Base-by-base conservation (phyloP, 2,329 filamentous ascomycete genomes). In the Trichoderma breve region DNA sequence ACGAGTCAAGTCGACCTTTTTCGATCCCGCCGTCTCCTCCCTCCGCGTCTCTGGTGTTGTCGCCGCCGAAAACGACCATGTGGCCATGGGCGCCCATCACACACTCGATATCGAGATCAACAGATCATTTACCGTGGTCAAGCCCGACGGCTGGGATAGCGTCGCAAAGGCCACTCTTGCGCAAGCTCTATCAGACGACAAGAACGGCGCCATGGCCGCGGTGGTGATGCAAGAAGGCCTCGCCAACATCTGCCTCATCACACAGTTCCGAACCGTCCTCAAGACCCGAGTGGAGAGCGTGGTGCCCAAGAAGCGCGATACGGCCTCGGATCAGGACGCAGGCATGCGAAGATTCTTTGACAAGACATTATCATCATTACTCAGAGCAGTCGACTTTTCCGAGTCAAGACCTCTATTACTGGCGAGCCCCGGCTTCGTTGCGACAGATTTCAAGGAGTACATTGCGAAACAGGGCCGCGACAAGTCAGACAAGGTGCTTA, bases 171-270 rank as follows among this genome's bases (percentile, higher is more conserved):
- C 93, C 72, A 91, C 93, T 60, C 87, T 99, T 12, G 86, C 88
- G 71, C 93, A 97, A 80, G 92, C 94, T 1, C 87, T 95, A 15
- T 91, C 93, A 76, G 90, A 93, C 76, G 91, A 93, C 75, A 91
- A 91, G 77, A 90, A 92, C 73, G 94, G 94, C 1, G 92, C 95
- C 73, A 87, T 97, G 21, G 93, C 94, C 70, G 95, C 96, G 0
- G 91, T 98, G 1, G 93, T 98, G 28, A 95, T 99, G 92, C 93
- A 97, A 77, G 95, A 98, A 77, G 92, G 93, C 18, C 81, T 93
- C 18, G 92, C 93, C 71, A 94, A 95, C 80, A 92, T 96, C 74
- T 95, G 93, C 80, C 86, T 95, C 26, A 92, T 96, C 70, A 95
- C 92, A 3, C 90, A 94, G 78, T 91, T 92, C 80, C 92, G 93